Conservation (phyloP, 78 protist genomes). For the Planoprotostelium fungivorum region DNA sequence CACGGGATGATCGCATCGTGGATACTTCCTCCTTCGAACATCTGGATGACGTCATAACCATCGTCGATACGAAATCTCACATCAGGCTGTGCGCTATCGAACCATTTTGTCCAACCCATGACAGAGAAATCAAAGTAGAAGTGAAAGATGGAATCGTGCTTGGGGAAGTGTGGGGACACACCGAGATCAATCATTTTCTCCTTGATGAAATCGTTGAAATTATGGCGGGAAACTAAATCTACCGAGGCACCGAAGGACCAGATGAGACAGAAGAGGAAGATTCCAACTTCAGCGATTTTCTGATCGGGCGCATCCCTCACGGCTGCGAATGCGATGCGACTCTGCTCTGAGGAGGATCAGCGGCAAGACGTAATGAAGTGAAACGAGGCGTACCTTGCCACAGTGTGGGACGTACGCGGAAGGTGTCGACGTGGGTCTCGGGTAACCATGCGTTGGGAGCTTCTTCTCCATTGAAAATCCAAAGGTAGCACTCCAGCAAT, state of each 20-base stretch:
- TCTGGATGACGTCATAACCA: too few relatives aligned
- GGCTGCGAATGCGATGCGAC: not conserved
- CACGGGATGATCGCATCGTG: not conserved
- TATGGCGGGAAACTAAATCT: not conserved
- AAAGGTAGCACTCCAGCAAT: not conserved
- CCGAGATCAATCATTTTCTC: not conserved
- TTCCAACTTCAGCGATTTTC: not conserved
- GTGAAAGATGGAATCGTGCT: not conserved
- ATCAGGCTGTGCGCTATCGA: not conserved
- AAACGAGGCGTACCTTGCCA: not conserved
- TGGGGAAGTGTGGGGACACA: not conserved
- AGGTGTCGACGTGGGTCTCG: not conserved
- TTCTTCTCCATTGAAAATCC: not conserved
- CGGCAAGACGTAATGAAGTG: not conserved
- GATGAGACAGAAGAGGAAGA: not conserved
- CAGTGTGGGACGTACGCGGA: not conserved
- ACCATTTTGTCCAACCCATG: not conserved
- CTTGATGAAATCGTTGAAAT: not conserved
- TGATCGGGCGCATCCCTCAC: not conserved
- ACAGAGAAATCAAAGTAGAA: not conserved
- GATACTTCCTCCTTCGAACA: not conserved
- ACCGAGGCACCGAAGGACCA: not conserved
- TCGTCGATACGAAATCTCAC: too few relatives aligned
- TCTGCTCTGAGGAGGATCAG: not conserved
- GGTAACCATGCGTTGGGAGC: not conserved